Conservation (phyloP, 1,139 yeast genomes). For the Kurtzmaniella natalensis region DNA sequence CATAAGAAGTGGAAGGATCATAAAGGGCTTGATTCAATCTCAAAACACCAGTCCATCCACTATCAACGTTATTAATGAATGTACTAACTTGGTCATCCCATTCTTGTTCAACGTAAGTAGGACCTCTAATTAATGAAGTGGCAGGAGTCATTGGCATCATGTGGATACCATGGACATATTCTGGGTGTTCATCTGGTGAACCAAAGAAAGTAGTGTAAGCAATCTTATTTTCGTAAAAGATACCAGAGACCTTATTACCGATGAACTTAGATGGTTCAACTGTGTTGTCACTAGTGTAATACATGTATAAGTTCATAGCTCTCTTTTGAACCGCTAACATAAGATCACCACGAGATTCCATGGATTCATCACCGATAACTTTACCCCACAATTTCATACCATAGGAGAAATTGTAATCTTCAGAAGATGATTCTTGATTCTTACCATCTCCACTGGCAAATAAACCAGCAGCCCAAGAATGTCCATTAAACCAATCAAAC, state of each 20-base stretch:
- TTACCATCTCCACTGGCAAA: conserved; percentile 70
- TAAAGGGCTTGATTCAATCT: conserved; percentile 19
- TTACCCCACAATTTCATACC: conserved; percentile 82
- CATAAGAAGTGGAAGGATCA: conserved; percentile 16
- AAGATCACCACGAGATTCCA: conserved; percentile 75
- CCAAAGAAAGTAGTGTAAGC: conserved; percentile 94
- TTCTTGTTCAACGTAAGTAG: conserved; percentile 16
- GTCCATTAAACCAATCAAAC: conserved; percentile 82
- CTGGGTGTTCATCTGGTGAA: conserved; percentile 7
- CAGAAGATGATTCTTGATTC: conserved; percentile 77
- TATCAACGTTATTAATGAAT: conserved; percentile 11
- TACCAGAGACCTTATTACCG: conserved; percentile 71
- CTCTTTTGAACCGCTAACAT: conserved; percentile 65
- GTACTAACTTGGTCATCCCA: conserved; percentile 14
- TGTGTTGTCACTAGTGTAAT: conserved; percentile 51
- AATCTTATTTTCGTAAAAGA: conserved; percentile 78
- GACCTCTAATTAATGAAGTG: conserved; percentile 14
- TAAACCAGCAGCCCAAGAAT: conserved; percentile 82
- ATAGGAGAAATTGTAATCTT: conserved; percentile 76
- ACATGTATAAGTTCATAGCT: conserved; percentile 60
- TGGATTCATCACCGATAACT: conserved; percentile 62
- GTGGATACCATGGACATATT: conserved; percentile 19
- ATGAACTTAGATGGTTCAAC: conserved; percentile 55
- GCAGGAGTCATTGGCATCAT: conserved; percentile 20
- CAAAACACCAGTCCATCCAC: conserved; percentile 21